Conservation (phyloP, 2,329 filamentous ascomycete species). For the Fusarium lyarnte region DNA sequence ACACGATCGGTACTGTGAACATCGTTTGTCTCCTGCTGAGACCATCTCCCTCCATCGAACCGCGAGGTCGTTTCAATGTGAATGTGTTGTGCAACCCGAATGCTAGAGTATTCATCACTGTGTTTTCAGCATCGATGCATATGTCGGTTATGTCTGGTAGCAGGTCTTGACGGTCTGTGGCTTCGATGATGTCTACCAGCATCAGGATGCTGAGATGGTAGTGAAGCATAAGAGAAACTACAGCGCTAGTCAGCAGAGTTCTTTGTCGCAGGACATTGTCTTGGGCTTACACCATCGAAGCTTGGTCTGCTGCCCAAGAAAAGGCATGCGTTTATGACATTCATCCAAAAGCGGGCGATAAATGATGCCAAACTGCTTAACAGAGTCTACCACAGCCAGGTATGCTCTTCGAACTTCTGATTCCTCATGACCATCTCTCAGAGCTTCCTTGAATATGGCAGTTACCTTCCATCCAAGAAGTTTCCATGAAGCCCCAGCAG, state of each 20-base stretch:
- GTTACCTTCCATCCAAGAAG: slow-evolving; percentile 47
- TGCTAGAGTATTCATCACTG: slow-evolving; percentile 46
- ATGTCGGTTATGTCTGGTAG: slow-evolving; percentile 38
- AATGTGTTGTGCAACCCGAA: slow-evolving; percentile 46
- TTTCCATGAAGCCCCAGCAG: slow-evolving; percentile 44
- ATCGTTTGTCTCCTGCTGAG: not conserved
- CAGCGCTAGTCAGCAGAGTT: not conserved
- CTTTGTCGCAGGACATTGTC: accelerated
- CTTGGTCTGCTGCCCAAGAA: slow-evolving; percentile 45
- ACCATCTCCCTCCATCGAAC: not conserved
- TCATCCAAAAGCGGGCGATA: slow-evolving; percentile 44
- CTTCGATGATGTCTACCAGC: slow-evolving; percentile 45
- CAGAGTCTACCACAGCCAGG: slow-evolving; percentile 38
- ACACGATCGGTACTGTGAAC: slow-evolving; percentile 43
- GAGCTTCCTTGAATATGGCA: slow-evolving; percentile 46
- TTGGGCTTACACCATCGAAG: slow-evolving; percentile 46
- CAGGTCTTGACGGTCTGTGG: slow-evolving; percentile 42
- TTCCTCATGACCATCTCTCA: slow-evolving; percentile 47
- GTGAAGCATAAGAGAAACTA: slow-evolving; percentile 48
- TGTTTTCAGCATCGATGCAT: slow-evolving; percentile 43
- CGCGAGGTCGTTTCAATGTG: slow-evolving; percentile 17
- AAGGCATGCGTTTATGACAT: slow-evolving; percentile 46
- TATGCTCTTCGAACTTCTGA: slow-evolving; percentile 42
- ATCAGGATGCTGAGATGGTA: slow-evolving; percentile 48
- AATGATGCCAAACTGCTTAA: slow-evolving; percentile 42